Conservation (phyloP, 2,329 filamentous ascomycete genomes). For the Xylaria sp. region DNA sequence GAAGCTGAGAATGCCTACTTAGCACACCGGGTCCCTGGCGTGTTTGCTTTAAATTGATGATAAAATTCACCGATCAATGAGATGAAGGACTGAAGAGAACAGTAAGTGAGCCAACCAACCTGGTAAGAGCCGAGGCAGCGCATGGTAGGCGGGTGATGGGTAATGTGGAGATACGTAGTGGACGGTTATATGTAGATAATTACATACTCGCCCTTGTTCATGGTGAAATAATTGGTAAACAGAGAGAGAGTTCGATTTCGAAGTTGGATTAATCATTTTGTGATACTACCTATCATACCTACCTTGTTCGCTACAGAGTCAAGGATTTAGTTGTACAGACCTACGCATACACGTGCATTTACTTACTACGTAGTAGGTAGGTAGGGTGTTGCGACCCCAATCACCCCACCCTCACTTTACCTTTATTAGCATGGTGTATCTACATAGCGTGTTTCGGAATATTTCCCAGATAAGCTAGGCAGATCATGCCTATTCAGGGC, state of each 20-base stretch:
- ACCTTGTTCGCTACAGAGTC: not conserved
- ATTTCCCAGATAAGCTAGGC: conserved; percentile 27
- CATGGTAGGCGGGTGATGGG: not conserved
- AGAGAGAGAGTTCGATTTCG: not conserved
- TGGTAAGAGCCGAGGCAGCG: conserved; percentile 4
- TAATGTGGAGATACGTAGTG: not conserved
- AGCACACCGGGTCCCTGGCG: conserved; percentile 2
- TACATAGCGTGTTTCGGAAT: conserved; percentile 29
- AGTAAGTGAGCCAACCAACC: not conserved
- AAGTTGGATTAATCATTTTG: conserved; percentile 2
- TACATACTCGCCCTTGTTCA: too few relatives aligned
- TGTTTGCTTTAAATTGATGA: conserved; percentile 25
- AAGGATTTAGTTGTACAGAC: too few relatives aligned
- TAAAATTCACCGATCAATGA: conserved; percentile 5
- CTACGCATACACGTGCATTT: too few relatives aligned
- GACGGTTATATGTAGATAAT: not conserved
- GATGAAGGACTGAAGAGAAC: conserved; percentile 23
- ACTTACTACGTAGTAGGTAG: too few relatives aligned
- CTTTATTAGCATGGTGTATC: not conserved
- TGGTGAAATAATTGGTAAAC: not conserved
- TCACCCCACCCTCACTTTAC: not conserved
- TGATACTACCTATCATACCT: not conserved
- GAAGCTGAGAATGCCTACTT: not conserved
- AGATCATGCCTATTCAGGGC: conserved; percentile 30
- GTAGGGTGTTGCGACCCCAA: too few relatives aligned